phyloP scores from a whole-genome alignment of 2,329 filamentous ascomycete species.

The Colletotrichum karsti region DNA sequence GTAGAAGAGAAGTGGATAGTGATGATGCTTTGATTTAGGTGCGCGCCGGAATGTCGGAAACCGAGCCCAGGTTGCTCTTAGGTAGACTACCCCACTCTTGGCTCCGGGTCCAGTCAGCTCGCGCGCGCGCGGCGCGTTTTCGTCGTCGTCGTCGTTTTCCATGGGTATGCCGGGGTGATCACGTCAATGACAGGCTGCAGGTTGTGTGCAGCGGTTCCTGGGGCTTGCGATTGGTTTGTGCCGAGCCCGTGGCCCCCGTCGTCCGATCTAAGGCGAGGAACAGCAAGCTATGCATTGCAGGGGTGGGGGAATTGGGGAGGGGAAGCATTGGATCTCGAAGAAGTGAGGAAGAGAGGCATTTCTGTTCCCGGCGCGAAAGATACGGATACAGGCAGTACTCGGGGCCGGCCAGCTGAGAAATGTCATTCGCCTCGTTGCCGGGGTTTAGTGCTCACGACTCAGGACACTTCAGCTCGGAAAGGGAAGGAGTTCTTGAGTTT shows the following conservation, averaged over 20 bases:
- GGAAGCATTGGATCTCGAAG: background rate
- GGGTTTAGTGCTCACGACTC: background rate
- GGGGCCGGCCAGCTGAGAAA: background rate
- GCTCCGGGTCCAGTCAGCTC: too few species aligned
- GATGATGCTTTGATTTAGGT: background rate
- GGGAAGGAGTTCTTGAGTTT: background rate
- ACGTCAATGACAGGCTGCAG: constrained; percentile 13
- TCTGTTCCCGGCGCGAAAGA: background rate
- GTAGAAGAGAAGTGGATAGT: background rate
- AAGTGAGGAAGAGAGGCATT: background rate
- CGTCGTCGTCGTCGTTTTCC: too few species aligned
- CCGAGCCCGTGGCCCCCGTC: background rate
- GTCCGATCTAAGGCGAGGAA: constrained; percentile 16
- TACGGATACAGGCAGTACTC: background rate
- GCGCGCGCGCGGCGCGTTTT: background rate
- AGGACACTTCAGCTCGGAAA: background rate
- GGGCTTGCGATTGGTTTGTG: background rate
- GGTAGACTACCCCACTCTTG: background rate
- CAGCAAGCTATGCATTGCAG: too few species aligned
- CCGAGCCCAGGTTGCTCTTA: too few species aligned
- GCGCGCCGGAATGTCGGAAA: constrained; percentile 7
- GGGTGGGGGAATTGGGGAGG: background rate
- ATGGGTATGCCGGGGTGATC: constrained; percentile 3
- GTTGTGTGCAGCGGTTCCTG: background rate
- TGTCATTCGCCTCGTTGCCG: too few species aligned